phyloP scores from a whole-genome alignment of 805 yeast genomes.

The Candida sithepensis region DNA sequence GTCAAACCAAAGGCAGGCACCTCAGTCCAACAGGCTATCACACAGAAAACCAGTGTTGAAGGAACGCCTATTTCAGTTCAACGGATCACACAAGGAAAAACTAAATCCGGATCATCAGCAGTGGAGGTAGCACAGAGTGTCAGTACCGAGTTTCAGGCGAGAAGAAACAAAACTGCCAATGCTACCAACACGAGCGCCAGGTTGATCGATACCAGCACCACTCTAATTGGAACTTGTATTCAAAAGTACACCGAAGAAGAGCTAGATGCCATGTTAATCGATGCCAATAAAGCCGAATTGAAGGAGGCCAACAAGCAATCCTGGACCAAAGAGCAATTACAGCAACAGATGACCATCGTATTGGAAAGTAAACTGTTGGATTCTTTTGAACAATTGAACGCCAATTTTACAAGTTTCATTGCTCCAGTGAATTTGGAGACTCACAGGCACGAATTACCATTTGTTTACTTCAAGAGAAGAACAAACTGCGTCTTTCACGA shows the following conservation, averaged over 20 bases:
- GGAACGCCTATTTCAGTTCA: neutral
- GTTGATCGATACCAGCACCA: too few relatives aligned
- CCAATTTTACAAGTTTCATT: constrained; percentile 13
- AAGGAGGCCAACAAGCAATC: constrained; percentile 34
- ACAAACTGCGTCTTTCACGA: constrained; percentile 47
- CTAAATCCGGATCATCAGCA: too few relatives aligned
- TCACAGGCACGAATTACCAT: constrained; percentile 34
- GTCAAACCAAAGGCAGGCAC: neutral
- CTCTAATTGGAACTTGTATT: neutral
- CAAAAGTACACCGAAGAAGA: constrained; percentile 5
- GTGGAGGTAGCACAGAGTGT: too few relatives aligned
- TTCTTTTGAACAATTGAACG: constrained; percentile 26
- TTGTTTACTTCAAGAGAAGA: constrained; percentile 50
- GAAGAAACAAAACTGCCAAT: neutral
- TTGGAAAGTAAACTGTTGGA: constrained; percentile 33
- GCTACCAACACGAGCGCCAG: neutral
- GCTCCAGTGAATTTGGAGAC: constrained; percentile 17
- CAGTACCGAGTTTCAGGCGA: too few relatives aligned
- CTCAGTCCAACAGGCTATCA: neutral
- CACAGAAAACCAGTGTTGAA: neutral
- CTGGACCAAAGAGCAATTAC: constrained; percentile 47
- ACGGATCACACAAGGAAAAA: neutral
- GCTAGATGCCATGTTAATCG: constrained; percentile 20
- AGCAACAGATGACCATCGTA: constrained; percentile 46
- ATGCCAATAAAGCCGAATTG: constrained; percentile 16